Evolutionary conservation across 2,329 filamentous ascomycete genomes (phyloP).

Genomic region (Tolypocladium endophyticum): DNA sequence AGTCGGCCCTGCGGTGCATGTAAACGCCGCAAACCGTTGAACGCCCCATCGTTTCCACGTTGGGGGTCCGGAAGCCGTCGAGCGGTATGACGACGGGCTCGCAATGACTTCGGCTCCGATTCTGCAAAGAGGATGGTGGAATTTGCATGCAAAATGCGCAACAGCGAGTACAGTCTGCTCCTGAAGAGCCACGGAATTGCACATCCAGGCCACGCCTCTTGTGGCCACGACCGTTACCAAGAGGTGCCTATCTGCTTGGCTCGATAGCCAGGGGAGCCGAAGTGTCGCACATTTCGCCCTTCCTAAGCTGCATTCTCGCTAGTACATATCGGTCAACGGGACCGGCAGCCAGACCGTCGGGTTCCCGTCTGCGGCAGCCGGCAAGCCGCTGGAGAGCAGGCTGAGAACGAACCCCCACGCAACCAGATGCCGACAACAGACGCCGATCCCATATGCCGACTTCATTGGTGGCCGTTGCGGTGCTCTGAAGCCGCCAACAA

Average conservation of each 20-base stretch:
- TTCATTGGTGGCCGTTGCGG: not conserved
- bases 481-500: not conserved
- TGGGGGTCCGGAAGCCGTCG: not conserved
- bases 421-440: not conserved
- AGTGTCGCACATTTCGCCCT: not conserved
- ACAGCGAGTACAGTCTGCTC: too few relatives aligned
- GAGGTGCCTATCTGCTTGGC: not conserved
- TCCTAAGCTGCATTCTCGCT: not conserved
- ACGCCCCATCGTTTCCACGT: not conserved
- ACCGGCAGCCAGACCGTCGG: not conserved
- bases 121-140: too few relatives aligned
- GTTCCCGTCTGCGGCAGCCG: not conserved
- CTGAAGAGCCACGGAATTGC: too few relatives aligned
- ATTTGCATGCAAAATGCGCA: too few relatives aligned
- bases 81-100: not conserved
- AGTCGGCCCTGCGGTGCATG: not conserved
- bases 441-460: not conserved
- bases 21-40: not conserved
- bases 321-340: not conserved
- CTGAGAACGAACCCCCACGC: not conserved
- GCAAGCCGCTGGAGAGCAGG: not conserved
- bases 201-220: too few relatives aligned
- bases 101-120: not conserved
- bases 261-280: not conserved
- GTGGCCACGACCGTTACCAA: not conserved